phyloP scores from a whole-genome alignment of 2,329 filamentous ascomycete genomes.

The Aureobasidium musti region DNA sequence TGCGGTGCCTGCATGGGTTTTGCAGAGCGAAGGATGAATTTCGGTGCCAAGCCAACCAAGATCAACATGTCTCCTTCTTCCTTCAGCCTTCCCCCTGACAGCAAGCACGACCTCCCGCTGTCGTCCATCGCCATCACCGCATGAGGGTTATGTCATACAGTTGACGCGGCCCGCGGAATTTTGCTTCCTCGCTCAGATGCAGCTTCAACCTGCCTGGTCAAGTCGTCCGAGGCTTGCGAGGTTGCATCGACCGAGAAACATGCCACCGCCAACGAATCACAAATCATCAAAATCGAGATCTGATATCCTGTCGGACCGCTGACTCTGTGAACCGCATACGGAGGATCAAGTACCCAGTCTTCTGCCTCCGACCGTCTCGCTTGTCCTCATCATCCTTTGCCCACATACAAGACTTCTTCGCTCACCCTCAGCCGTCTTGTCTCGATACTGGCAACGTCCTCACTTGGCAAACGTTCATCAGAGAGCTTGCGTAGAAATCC shows the following conservation, averaged over 20 bases:
- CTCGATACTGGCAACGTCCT: not conserved
- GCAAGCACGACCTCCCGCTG: conserved; percentile 23
- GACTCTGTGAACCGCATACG: not conserved
- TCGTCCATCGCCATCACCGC: conserved; percentile 19
- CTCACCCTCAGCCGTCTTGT: not conserved
- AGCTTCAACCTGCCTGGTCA: not conserved
- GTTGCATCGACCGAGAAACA: not conserved
- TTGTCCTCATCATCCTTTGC: not conserved
- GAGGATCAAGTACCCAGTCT: conserved; percentile 15
- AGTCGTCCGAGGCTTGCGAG: conserved; percentile 1
- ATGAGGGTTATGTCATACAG: conserved; percentile 15
- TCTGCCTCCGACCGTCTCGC: not conserved
- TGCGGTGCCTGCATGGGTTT: conserved; percentile 18
- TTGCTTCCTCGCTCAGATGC: not conserved
- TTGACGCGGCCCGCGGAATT: conserved; percentile 19
- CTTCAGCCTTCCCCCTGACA: conserved; percentile 13
- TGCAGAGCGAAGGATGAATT: not conserved
- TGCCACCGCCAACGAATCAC: not conserved
- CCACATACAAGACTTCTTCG: not conserved
- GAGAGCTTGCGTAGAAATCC: not conserved
- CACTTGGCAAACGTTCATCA: not conserved
- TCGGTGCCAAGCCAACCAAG: conserved; percentile 1
- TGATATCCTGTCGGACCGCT: no score
- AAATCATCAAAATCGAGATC: not conserved
- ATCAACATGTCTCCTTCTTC: conserved; percentile 11